Conservation (phyloP, 495 filamentous ascomycete genomes). For the Aspergillus sparsus region DNA sequence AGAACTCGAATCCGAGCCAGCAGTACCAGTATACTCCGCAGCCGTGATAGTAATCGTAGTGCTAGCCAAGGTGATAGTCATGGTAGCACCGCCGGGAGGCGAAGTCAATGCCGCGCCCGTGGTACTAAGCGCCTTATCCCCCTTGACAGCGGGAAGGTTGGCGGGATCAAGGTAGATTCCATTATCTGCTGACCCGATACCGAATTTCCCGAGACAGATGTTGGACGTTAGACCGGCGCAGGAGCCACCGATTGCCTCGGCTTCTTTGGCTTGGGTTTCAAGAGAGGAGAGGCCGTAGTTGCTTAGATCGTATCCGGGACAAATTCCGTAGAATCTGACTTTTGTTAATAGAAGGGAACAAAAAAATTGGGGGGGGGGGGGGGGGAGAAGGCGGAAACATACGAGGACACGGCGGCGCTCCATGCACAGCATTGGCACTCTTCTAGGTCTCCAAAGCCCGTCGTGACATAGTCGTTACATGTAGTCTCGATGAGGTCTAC, state of each 20-base stretch:
- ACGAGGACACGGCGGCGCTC: constrained; percentile 2
- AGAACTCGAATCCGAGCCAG: background rate
- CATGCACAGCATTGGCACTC: constrained; percentile 1
- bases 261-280: background rate
- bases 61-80: background rate
- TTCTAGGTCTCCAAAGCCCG: background rate
- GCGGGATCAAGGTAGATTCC: constrained; percentile 6
- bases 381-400: background rate
- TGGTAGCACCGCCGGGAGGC: constrained; percentile 1
- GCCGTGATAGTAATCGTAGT: constrained; percentile 6
- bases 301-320: background rate
- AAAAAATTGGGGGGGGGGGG: background rate
- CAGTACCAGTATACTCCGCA: background rate
- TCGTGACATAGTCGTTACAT: background rate
- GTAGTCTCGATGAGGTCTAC: background rate
- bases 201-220: constrained; percentile 1
- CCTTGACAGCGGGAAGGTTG: background rate
- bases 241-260: background rate
- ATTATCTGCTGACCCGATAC: constrained; percentile 5
- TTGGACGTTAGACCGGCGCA: constrained; percentile 1
- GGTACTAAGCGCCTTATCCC: background rate
- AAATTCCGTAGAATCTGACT: constrained; percentile 1
- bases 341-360: background rate
- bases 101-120: background rate
- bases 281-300: constrained; percentile 4